A percentile compares a stretch with the other conserved stretches of the same genome.
phyloP scores from a whole-genome alignment of 1,284 basidiomycete species.

The Cryptococcus floricola region DNA sequence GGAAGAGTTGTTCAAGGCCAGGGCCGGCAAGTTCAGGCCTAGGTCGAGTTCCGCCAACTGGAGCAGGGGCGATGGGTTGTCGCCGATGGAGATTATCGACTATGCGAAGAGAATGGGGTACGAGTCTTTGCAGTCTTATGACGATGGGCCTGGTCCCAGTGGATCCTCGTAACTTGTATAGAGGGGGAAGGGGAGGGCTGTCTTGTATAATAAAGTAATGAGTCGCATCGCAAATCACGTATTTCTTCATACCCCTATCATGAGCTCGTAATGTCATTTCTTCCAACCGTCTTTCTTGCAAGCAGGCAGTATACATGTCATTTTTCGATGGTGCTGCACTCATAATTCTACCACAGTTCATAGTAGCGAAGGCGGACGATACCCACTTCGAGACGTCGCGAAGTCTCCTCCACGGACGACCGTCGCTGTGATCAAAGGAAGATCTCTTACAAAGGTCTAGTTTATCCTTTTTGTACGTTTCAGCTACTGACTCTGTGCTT shows the following conservation, averaged over 20 bases:
- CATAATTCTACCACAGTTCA: too few species aligned
- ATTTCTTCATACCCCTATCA: neutral
- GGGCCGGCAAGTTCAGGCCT: slow-evolving; percentile 64
- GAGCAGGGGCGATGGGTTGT: slow-evolving; percentile 74
- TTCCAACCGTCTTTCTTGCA: neutral
- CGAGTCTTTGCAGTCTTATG: slow-evolving; percentile 34
- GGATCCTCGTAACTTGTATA: neutral
- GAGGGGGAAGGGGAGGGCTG: neutral
- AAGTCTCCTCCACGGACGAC: too few species aligned
- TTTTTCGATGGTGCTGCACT: too few species aligned
- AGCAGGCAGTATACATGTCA: too few species aligned
- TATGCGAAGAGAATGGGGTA: slow-evolving; percentile 89
- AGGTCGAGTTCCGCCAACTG: slow-evolving; percentile 91
- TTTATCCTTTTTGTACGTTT: neutral
- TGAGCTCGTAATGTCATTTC: neutral
- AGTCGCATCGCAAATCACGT: neutral
- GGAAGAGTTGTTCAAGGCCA: slow-evolving; percentile 62
- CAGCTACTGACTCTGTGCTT: neutral
- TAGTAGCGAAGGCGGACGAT: neutral
- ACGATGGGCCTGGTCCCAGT: slow-evolving; percentile 1
- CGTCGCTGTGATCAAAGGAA: too few species aligned
- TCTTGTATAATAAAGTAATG: neutral
- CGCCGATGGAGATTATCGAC: slow-evolving; percentile 73
- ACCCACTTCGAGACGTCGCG: neutral
- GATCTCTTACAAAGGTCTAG: neutral